Evolutionary conservation across 768 basidiomycete genomes (phyloP).

Genomic region (Suillus variegatus): DNA sequence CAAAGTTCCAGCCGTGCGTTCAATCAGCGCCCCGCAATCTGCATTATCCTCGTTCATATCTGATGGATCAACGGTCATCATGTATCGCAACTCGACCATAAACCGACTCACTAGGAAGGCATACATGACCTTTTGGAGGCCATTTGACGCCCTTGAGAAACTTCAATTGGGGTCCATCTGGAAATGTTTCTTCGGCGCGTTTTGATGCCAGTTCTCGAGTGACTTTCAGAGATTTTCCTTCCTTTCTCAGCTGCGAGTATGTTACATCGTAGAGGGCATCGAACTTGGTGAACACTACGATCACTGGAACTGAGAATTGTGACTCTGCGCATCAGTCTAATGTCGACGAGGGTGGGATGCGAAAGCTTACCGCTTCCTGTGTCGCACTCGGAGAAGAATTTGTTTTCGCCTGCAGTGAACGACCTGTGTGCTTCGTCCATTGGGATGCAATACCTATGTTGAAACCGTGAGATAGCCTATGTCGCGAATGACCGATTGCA

Average conservation of each 20-base stretch:
- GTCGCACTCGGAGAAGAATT: constrained; percentile 15
- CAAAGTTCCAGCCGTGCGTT: constrained; percentile 22
- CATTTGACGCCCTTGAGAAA: background rate
- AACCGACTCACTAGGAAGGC: background rate
- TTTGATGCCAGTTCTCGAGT: constrained; percentile 16
- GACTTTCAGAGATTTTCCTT: constrained; percentile 12
- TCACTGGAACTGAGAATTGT: constrained; percentile 35
- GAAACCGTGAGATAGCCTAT: background rate
- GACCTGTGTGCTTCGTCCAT: constrained; percentile 27
- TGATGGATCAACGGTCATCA: background rate
- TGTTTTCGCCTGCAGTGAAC: constrained; percentile 28
- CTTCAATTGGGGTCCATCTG: background rate
- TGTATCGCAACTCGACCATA: background rate
- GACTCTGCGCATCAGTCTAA: background rate
- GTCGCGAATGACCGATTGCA: background rate
- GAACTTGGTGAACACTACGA: constrained; percentile 41
- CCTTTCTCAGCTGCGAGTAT: constrained; percentile 14
- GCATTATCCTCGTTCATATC: constrained; percentile 21
- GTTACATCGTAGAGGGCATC: constrained; percentile 30
- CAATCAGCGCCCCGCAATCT: constrained; percentile 15
- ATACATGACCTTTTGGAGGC: constrained; percentile 4
- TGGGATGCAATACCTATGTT: constrained; percentile 41
- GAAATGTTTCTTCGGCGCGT: constrained; percentile 15
- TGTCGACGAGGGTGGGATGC: background rate
- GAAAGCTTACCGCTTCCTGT: constrained; percentile 11